A percentile compares a stretch with the other conserved stretches of the same genome.
phyloP scores from a whole-genome alignment of 2,329 filamentous ascomycete species.

The Colletotrichum phormii region DNA sequence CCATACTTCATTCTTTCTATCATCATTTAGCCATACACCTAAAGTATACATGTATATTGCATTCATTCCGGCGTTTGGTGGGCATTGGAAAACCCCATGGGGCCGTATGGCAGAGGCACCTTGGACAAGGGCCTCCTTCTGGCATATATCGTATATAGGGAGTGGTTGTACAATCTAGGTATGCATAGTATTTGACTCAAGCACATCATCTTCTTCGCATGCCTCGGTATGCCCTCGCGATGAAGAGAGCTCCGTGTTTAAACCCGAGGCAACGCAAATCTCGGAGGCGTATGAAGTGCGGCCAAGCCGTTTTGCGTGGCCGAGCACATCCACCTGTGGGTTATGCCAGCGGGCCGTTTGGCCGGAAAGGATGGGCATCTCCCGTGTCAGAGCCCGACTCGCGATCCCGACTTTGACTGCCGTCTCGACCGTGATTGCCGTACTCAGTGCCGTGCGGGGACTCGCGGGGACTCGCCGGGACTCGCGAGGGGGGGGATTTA shows the following conservation, averaged over 20 bases:
- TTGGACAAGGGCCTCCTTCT: neutral
- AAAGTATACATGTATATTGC: neutral
- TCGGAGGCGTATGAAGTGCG: constrained; percentile 3
- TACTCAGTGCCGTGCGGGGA: constrained; percentile 27
- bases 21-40: constrained; percentile 7
- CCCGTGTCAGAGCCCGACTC: constrained; percentile 9
- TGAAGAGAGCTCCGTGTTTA: neutral
- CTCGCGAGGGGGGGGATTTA: neutral
- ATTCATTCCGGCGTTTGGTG: constrained; percentile 24
- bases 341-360: neutral
- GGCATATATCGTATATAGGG: neutral
- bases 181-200: neutral
- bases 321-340: neutral
- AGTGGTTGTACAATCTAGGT: neutral
- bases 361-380: neutral
- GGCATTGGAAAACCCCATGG: neutral
- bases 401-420: constrained; percentile 25
- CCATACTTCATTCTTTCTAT: neutral
- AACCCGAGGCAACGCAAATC: neutral
- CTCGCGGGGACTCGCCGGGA: neutral
- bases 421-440: constrained; percentile 27
- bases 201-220: neutral
- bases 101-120: too few relatives aligned
- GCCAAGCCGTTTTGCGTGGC: constrained; percentile 11
- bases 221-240: neutral